Evolutionary conservation across 1,139 yeast genomes (phyloP), one percentile per base, ranked within the genome.

Genomic region (Hansenula anomala): DNA sequence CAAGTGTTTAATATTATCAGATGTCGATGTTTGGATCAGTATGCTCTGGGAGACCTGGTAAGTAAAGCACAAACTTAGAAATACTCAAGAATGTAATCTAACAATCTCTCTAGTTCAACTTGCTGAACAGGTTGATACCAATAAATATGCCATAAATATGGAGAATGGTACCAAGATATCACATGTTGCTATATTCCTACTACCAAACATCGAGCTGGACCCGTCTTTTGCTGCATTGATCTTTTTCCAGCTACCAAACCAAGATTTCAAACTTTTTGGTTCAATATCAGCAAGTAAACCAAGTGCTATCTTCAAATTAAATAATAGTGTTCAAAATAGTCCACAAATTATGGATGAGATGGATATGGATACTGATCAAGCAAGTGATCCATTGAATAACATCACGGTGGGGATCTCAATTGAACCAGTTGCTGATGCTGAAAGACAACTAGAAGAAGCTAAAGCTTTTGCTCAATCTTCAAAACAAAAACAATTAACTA

Each of bases 301-400:
- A 18, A 85, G 96, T 40, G 96, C 97, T 0, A 92, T 92, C 8
- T 92, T 86, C 67, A 84, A 81, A 55, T 72, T 92, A 44, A 84
- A 78, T 58, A 80, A 67, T 56, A 63, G 19, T 42, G 46, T 35
- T 38, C 56, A 9, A 38, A 47, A 22, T 33, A 41, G 14, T 42
- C 55, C n/a, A 40, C 52, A 31, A 29, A 57, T 52, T 26, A 56
- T 61, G 4, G 67, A 66, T 13, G 69, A 65, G 37, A 59, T 63
- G 22, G 75, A 67, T 39, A 64, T 64, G 64, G 68, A 60, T 28
- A 64, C 61, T 17, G 69, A 61, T 30, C 69, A 56, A 30, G 66
- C 58, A 16, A 55, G 60, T 12, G 51, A 46, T 13, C 43, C 52
- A 25, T 27, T 46, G 39, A 41, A 47, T 45, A 37, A 43, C 45